Conservation (phyloP, 129 eudicot genomes). For the Artemisia argyi region DNA sequence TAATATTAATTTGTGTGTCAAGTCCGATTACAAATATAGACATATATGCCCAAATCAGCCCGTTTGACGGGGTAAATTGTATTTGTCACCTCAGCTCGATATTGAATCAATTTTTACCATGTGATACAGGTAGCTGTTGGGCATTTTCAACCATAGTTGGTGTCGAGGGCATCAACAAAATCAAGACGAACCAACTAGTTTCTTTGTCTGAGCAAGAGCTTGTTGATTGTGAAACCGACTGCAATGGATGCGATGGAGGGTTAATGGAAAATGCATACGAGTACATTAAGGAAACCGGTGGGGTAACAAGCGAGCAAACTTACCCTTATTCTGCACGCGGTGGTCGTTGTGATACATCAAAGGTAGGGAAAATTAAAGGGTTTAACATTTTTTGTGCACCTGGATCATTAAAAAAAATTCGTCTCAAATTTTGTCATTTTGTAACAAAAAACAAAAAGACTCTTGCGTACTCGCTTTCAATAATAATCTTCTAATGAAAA, state of each 20-base stretch:
- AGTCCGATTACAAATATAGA: background rate
- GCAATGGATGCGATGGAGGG: conserved; percentile 79
- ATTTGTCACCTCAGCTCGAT: background rate
- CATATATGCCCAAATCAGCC: no score
- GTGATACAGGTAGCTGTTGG: conserved; percentile 79
- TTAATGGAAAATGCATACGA: conserved; percentile 76
- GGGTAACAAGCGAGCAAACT: conserved; percentile 56
- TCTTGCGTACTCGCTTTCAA: no score
- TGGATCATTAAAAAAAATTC: no score
- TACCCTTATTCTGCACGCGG: conserved; percentile 71
- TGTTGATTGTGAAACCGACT: conserved; percentile 71
- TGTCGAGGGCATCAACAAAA: conserved; percentile 86
- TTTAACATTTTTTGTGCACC: no score
- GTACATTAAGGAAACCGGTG: conserved; percentile 65
- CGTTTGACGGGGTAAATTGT: no score
- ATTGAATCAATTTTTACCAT: background rate
- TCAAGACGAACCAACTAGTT: conserved; percentile 60
- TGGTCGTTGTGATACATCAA: conserved; percentile 53
- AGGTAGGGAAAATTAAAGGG: conserved; percentile 37
- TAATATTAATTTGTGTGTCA: no score
- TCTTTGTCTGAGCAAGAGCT: conserved; percentile 90
- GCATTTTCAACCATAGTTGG: conserved; percentile 90
- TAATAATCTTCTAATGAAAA: no score
- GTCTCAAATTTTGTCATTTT: no score
- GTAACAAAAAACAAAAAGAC: no score